Evolutionary conservation across 805 yeast species (phyloP), one percentile per base, ranked within the genome.

Genomic region (Alloascoidea africana): DNA sequence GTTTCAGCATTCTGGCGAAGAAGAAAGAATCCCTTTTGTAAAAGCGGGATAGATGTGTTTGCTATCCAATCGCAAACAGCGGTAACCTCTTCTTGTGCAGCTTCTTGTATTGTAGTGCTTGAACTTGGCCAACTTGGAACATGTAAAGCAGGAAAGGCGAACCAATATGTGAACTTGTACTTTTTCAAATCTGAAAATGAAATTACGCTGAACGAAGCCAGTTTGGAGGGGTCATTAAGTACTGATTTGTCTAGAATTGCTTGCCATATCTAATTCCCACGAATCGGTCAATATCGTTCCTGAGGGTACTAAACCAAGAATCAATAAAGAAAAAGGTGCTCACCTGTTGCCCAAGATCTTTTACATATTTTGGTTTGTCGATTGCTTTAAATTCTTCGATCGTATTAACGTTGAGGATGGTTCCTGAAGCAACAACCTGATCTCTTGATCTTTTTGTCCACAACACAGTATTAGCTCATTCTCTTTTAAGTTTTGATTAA

Each of bases 121-220:
- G n/a, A n/a, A n/a, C n/a, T n/a, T n/a, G n/a, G n/a, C n/a, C n/a
- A n/a, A n/a, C n/a, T n/a, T n/a, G n/a, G n/a, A n/a, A n/a, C n/a
- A 32, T 63, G 63, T 23, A 84, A 53, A 1, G 70, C 58, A 0
- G 98, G 96, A 44, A 73, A 74, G 13, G 84, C 79, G 44, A 83
- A 68, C 98, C 99, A 93, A 56, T 91, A 87, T 50, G 70, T 80
- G 51, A 80, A 89, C 49, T 70, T 76, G 60, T 81, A 87, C 57
- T 81, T 84, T 54, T 91, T 91, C 52, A 91, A 66, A 55, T 91
- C 98, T 1, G 94, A 80, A 58, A 76, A 91, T 33, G 86, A 66
- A 18, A 87, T 59, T 1, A 82, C 46, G 3, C 59, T 55, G 44
- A 78, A 75, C 5, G 52, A 46, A 11, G 60, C 47, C 18, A 76